Base-by-base conservation (phyloP, 768 basidiomycete species). In the Cystobasidium tubakii region DNA sequence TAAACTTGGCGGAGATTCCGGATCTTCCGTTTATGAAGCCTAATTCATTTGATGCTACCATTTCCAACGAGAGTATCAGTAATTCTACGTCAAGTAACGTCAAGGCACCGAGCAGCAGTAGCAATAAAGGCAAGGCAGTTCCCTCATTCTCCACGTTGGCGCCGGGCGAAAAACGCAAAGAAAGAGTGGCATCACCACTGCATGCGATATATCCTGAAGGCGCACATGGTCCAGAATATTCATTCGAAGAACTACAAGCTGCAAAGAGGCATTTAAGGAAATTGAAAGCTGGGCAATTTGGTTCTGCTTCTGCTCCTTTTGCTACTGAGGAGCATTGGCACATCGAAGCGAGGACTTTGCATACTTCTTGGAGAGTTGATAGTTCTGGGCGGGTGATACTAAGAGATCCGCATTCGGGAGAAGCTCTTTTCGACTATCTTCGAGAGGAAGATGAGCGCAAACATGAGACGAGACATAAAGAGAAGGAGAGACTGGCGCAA, bases 211-310 rank as follows among this genome's bases (percentile, higher is more conserved):
- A 77, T 86, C 87, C 27, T 79, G 91, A 73, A 83, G 90, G 23
- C 83, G 87, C 79, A 87, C 12, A 39, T 42, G 66, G 62, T 27
- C 54, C 85, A 81, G 86, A 87, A 80, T 89, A 87, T 80, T 88
- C 88, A 15, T 85, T 91, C 73, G 83, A 87, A 63, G 87, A 89
- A 72, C 87, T 89, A 80, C 88, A 88, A 89, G 62, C 70, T 27
- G 34, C 36, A 6, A 7, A 53, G 21, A 17, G 73, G 12, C 15
- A 29, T 15, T 57, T 62, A 27, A 54, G 67, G 23, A 21, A n/a
- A 39, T 33, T 62, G 29, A 60, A 33, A 33, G 21, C 21, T 42
- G 34, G 74, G 25, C 43, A 54, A 42, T 27, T 19, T 13, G 43
- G 33, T 55, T 50, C 15, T 19, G 33, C 66, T 6, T 39, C 39